Evolutionary conservation across 495 filamentous ascomycete species (phyloP), one percentile per base, ranked within the genome.

Genomic region (Recurvomyces mirabilis): DNA sequence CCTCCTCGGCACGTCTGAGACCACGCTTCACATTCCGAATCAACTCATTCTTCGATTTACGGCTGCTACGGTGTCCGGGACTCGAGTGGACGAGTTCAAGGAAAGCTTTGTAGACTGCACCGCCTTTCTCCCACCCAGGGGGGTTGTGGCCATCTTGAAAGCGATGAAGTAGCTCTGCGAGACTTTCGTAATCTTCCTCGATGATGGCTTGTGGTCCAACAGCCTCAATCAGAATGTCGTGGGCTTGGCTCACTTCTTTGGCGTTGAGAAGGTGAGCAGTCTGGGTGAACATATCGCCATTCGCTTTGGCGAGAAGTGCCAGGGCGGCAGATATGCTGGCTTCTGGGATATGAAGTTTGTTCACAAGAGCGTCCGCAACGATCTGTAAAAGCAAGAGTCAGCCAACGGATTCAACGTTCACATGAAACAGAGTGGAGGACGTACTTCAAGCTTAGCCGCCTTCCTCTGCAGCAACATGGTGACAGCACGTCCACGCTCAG

Each of bases 321-420:
- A 87, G 87, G 21, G 89, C 84, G 41, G 85, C 76, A 76, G 79
- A 88, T 49, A 96, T 71, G 87, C 86, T 93, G 19, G 66, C 53
- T 26, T 68, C 69, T 3, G 87, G 83, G 38, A 96, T 69, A 41
- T 78, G 68, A 35, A 82, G 73, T 4, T 73, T 70, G 23, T 68
- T 54, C 4, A 70, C 66, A 0, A 93, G 69, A 18, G 71, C 71
- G 13, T 42, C 39, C 61, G 63, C 65, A 80, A 86, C 9, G 41
- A 56, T 6, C 65, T 51, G 29, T 47, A 36, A 18, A 80, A 66
- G 3, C 65, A 59, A 26, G 73, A 70, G 20, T 50, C 42, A 28
- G 48, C 13, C 17, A 56, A 39, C n/a, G 7, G 21, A 30, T n/a
- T n/a, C n/a, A n/a, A n/a, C n/a, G n/a, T n/a, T n/a, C n/a, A n/a